Percentiles rank a stretch among this genome's conserved stretches.
Conservation (phyloP, 2,329 filamentous ascomycete genomes). For the Alternaria solani region DNA sequence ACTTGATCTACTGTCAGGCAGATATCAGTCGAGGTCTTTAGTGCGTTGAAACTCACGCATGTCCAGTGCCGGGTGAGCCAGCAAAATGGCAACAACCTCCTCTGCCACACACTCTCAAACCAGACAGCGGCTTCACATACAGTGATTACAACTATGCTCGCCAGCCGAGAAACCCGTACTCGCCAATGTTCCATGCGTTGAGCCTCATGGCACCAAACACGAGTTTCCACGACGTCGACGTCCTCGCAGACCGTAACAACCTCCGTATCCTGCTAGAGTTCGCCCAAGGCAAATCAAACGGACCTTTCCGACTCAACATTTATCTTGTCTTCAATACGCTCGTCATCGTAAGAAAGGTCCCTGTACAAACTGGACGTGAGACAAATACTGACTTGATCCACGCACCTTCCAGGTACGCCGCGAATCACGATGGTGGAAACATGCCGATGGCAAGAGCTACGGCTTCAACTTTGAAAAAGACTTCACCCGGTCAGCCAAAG, state of each 20-base stretch:
- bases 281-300: conserved; percentile 33
- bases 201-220: conserved; percentile 32
- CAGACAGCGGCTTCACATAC: conserved; percentile 33
- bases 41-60: conserved; percentile 1
- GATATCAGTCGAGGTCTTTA: neutral
- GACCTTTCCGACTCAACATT: conserved; percentile 37
- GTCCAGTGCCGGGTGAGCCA: conserved; percentile 35
- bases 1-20: neutral
- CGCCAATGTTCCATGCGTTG: conserved; percentile 38
- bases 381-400: no score
- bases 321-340: conserved; percentile 35
- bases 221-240: conserved; percentile 32
- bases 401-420: conserved; percentile 20
- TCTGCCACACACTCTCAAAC: conserved; percentile 28
- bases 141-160: conserved; percentile 41
- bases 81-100: conserved; percentile 31
- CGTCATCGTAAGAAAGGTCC: conserved; percentile 19
- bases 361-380: no score
- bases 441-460: conserved; percentile 21
- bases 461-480: conserved; percentile 39
- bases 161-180: conserved; percentile 34
- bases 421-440: conserved; percentile 35
- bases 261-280: conserved; percentile 39
- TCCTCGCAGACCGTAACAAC: conserved; percentile 43
- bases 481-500: conserved; percentile 31